Evolutionary conservation across 768 basidiomycete genomes (phyloP).

Genomic region (Kwoniella sp.): DNA sequence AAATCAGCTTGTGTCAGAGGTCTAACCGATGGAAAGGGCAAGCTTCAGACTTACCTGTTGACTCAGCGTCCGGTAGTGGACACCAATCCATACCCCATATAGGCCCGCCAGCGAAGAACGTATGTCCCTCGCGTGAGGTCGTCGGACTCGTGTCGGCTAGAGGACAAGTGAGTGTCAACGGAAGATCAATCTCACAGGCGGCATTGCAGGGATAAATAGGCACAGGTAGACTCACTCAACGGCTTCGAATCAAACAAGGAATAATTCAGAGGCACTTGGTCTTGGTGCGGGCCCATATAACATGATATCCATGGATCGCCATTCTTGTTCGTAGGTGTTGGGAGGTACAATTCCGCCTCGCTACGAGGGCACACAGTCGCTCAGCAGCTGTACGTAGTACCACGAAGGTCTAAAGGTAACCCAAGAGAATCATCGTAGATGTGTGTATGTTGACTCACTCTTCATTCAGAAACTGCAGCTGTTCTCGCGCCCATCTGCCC

Average conservation of each 20-base stretch:
- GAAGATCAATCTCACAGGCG: too few species aligned
- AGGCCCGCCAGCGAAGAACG: slow-evolving; percentile 85
- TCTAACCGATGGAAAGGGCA: neutral
- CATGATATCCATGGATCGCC: slow-evolving; percentile 30
- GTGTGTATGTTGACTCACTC: slow-evolving; percentile 28
- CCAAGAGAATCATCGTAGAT: too few species aligned
- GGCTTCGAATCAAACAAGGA: slow-evolving; percentile 30
- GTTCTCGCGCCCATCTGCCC: slow-evolving; percentile 29
- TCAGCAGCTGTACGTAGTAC: too few species aligned
- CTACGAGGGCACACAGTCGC: too few species aligned
- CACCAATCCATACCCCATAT: slow-evolving; percentile 96
- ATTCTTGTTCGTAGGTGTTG: slow-evolving; percentile 23
- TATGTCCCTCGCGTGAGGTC: slow-evolving; percentile 22
- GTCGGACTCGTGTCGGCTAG: slow-evolving; percentile 23
- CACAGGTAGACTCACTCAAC: slow-evolving; percentile 28
- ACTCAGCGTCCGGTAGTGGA: slow-evolving; percentile 63
- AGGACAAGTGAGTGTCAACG: too few species aligned
- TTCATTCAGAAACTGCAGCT: slow-evolving; percentile 31
- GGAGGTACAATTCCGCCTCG: slow-evolving; percentile 32
- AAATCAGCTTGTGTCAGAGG: neutral
- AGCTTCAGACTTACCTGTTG: slow-evolving; percentile 28
- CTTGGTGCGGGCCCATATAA: slow-evolving; percentile 38
- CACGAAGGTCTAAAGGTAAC: too few species aligned
- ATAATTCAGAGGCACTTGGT: slow-evolving; percentile 26
- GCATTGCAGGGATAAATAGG: slow-evolving; percentile 2